Base-by-base conservation (phyloP, 352 stramenopile species). In the Phytophthora lateralis region DNA sequence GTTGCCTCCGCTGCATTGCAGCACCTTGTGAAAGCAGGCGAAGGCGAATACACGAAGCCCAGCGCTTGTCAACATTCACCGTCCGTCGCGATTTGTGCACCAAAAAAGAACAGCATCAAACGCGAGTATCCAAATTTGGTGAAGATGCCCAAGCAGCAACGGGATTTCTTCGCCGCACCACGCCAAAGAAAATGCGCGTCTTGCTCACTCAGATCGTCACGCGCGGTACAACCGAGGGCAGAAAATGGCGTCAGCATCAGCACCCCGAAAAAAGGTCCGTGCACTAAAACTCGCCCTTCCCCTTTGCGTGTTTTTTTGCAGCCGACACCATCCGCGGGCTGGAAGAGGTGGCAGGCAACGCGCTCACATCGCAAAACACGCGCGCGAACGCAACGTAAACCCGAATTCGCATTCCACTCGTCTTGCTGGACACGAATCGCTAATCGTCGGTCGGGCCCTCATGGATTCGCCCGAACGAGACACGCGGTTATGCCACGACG, bases 261-360 rank as follows among this genome's bases (percentile, higher is more conserved):
- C 49, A 42, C 32, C 47, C 41, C 32, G 57, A 54, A 60, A 60
- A 53, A 30, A 38, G 42, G 51, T 55, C 32, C 17, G 59, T 45
- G 21, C 35, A 58, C 56, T 46, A 38, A 38, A 38, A n/a, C 3
- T 12, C 32, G 32, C 43, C 59, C 27, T 51, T 61, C 34, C 41
- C 1, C 17, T 24, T 51, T 26, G 58, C 52, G 59, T 67, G 56
- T 67, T 67, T 67, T 67, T 67, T 42, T 67, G 59, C 44, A 32
- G 52, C 59, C 48, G n/a, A 55, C 42, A 44, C 20, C 21, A 49
- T 20, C 27, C 35, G 38, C 56, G 20, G 48, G 54, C 41, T 50
- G 49, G 24, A 27, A 46, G 26, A 27, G 26, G 24, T 18, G 26
- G 17, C 15, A 26, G 17, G 43, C 54, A 30, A 24, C 24, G 14